phyloP scores from a whole-genome alignment of 208 protist species.

The Trypanosoma platydactyli region DNA sequence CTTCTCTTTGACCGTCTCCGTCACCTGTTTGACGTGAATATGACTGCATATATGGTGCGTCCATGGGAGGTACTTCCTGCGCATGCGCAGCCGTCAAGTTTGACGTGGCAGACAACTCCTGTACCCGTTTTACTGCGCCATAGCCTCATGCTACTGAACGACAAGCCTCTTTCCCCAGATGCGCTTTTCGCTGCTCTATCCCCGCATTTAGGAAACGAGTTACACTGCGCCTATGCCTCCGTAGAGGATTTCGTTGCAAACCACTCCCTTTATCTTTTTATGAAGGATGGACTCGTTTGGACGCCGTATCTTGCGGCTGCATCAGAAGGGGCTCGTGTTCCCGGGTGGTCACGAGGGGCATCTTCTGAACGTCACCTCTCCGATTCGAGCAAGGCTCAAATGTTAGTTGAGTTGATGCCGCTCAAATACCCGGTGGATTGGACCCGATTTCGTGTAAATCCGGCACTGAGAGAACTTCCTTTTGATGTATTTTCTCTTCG shows the following conservation, averaged over 20 bases:
- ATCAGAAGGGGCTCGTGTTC: constrained; percentile 24
- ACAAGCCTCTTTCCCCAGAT: constrained; percentile 33
- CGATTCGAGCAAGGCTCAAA: constrained; percentile 28
- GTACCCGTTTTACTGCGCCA: constrained; percentile 55
- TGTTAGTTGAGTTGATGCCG: constrained; percentile 43
- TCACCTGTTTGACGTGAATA: constrained; percentile 81
- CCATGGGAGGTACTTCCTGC: constrained; percentile 63
- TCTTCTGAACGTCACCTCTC: constrained; percentile 6
- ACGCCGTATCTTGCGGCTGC: constrained; percentile 46
- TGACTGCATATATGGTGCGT: constrained; percentile 39
- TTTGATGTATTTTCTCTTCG: constrained; percentile 35
- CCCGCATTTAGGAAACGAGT: constrained; percentile 23
- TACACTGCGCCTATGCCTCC: constrained; percentile 31
- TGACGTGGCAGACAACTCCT: constrained; percentile 79
- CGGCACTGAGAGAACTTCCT: constrained; percentile 22
- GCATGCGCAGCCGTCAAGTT: constrained; percentile 64
- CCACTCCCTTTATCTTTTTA: constrained; percentile 70
- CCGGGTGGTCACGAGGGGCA: not conserved
- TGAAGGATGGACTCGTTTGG: constrained; percentile 44
- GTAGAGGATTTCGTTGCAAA: constrained; percentile 48
- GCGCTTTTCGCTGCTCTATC: constrained; percentile 41
- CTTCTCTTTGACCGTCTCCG: constrained; percentile 82
- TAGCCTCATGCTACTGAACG: constrained; percentile 29
- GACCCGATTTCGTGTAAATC: constrained; percentile 16
- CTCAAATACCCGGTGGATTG: constrained; percentile 30